Evolutionary conservation across 1,139 yeast genomes (phyloP).

Genomic region (Debaryomyces sp.): DNA sequence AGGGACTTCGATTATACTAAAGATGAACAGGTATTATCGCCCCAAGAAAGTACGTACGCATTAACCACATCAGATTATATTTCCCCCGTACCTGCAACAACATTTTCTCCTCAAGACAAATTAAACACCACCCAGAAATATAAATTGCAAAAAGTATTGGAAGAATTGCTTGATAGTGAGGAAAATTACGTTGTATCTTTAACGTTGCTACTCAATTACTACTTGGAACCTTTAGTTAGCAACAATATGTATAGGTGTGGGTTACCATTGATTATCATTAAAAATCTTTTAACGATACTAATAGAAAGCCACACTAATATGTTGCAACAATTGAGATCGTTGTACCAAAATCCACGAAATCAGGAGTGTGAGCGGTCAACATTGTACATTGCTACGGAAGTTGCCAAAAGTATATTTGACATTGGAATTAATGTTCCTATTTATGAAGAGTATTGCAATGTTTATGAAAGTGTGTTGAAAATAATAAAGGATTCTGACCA

Average conservation of each 20-base stretch:
- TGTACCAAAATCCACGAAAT: neutral
- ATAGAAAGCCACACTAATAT: constrained; percentile 29
- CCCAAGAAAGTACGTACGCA: constrained; percentile 1
- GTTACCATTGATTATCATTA: constrained; percentile 25
- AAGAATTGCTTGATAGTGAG: constrained; percentile 54
- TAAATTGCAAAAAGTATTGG: constrained; percentile 37
- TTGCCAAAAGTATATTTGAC: constrained; percentile 12
- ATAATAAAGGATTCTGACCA: constrained; percentile 25
- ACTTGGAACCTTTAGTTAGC: constrained; percentile 34
- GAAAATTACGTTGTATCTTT: constrained; percentile 45
- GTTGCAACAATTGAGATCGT: constrained; percentile 16
- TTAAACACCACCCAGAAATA: constrained; percentile 14
- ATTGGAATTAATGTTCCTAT: constrained; percentile 17
- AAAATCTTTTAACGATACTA: constrained; percentile 22
- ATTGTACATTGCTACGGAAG: constrained; percentile 6
- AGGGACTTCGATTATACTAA: neutral
- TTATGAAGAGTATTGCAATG: constrained; percentile 47
- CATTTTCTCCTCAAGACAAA: constrained; percentile 20
- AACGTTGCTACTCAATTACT: constrained; percentile 38
- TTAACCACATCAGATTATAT: constrained; percentile 17
- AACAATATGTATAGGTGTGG: constrained; percentile 26
- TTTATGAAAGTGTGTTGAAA: constrained; percentile 41
- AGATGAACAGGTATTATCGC: neutral
- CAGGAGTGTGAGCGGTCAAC: neutral
- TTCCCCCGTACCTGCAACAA: constrained; percentile 25